These are phyloP conservation scores for Pugionium cornutum DNA, from an alignment of 345 rosid species.

Conservation along the genomic window DNA sequence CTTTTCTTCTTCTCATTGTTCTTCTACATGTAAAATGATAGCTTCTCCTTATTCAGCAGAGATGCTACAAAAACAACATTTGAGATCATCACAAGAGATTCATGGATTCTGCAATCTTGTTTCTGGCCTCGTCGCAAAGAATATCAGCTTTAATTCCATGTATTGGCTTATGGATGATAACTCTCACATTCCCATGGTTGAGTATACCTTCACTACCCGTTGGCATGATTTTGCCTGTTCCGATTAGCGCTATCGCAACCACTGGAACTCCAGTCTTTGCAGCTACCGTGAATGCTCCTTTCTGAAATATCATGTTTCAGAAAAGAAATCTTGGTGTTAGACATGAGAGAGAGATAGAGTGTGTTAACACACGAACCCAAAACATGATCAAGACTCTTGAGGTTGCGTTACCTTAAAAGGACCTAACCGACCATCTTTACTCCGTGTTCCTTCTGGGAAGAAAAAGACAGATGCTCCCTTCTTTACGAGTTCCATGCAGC, in stretches of 20 bases:
- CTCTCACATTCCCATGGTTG: constrained; percentile 67
- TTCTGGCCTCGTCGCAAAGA: constrained; percentile 67
- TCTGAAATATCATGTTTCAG: constrained; percentile 47
- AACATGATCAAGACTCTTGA: constrained; percentile 8
- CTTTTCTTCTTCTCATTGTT: not conserved
- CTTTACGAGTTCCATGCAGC: constrained; percentile 73
- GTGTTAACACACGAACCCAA: not conserved
- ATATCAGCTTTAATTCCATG: constrained; percentile 62
- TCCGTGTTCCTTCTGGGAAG: constrained; percentile 96
- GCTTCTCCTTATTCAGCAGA: constrained; percentile 13
- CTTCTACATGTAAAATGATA: constrained; percentile 22
- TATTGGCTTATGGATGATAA: constrained; percentile 73
- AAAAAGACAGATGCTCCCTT: constrained; percentile 83
- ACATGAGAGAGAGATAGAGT: no score
- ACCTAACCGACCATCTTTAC: constrained; percentile 81
- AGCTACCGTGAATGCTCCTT: constrained; percentile 93
- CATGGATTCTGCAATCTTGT: constrained; percentile 55
- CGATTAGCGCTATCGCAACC: constrained; percentile 76
- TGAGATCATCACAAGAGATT: constrained; percentile 17
- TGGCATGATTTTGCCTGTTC: constrained; percentile 98
- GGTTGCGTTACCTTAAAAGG: constrained; percentile 67
- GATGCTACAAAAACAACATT: constrained; percentile 6
- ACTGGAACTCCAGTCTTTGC: constrained; percentile 78
- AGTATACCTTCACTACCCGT: constrained; percentile 71
- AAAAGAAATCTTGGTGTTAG: no score